These are phyloP conservation scores for Epichloe glyceriae DNA, from an alignment of 2,329 filamentous ascomycete genomes.

Conservation along the genomic window DNA sequence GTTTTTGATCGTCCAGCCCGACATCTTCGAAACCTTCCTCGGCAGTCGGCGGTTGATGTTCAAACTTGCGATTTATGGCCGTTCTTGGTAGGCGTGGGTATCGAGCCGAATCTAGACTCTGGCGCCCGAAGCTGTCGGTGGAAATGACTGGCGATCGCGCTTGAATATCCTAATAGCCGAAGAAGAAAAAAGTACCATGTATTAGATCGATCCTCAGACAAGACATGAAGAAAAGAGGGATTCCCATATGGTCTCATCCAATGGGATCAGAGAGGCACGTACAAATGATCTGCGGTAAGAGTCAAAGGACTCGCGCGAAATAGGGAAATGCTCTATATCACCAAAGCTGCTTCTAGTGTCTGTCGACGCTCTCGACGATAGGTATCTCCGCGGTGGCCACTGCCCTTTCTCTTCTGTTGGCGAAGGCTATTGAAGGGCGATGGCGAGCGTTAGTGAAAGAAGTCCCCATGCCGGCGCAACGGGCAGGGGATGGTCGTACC, in stretches of 20 bases:
- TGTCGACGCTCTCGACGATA: constrained; percentile 39
- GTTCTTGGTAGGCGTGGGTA: constrained; percentile 50
- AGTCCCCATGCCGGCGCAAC: neutral
- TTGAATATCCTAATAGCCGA: constrained; percentile 60
- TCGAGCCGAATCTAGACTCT: constrained; percentile 67
- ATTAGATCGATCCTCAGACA: neutral
- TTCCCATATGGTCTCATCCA: neutral
- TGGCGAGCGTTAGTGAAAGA: constrained; percentile 5
- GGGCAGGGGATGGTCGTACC: constrained; percentile 32
- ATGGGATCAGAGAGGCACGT: constrained; percentile 24
- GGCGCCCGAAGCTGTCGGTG: constrained; percentile 50
- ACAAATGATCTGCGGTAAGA: constrained; percentile 94
- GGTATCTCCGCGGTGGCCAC: constrained; percentile 48
- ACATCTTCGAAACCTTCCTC: constrained; percentile 87
- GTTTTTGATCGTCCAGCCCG: constrained; percentile 63
- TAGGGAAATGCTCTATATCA: constrained; percentile 87
- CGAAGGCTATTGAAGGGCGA: constrained; percentile 49
- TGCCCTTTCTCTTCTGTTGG: constrained; percentile 72
- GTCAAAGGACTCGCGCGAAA: constrained; percentile 93
- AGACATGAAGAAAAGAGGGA: neutral
- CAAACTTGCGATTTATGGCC: constrained; percentile 44
- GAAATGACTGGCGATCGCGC: constrained; percentile 65
- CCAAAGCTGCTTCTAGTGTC: constrained; percentile 50
- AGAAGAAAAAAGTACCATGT: neutral
- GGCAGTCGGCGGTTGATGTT: constrained; percentile 48